phyloP scores from a whole-genome alignment of 208 protist species.

The Porcisia deanei region DNA sequence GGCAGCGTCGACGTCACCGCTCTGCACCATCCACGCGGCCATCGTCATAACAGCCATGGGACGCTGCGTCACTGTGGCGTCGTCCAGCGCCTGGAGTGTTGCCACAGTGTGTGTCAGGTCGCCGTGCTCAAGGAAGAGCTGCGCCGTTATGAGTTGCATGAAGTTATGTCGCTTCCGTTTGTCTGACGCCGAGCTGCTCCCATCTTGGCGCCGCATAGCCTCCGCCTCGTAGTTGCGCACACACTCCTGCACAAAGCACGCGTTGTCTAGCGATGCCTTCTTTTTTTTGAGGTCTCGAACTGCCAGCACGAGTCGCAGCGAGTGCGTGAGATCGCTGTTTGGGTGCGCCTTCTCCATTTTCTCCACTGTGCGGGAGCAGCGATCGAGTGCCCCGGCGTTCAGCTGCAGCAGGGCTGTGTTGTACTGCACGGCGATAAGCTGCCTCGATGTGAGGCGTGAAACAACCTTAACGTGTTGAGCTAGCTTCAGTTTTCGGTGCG shows the following conservation, averaged over 20 bases:
- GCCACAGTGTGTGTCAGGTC: constrained; percentile 57
- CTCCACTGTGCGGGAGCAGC: constrained; percentile 65
- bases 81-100: constrained; percentile 37
- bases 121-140: constrained; percentile 79
- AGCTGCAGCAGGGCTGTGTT: constrained; percentile 87
- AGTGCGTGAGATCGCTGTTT: constrained; percentile 64
- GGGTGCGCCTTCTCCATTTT: constrained; percentile 63
- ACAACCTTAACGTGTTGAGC: constrained; percentile 64
- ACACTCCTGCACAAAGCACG: constrained; percentile 27
- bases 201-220: constrained; percentile 9
- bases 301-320: constrained; percentile 61
- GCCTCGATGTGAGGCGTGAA: constrained; percentile 58
- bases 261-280: constrained; percentile 18
- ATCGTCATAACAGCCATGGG: constrained; percentile 60
- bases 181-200: constrained; percentile 12
- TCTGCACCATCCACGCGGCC: constrained; percentile 62
- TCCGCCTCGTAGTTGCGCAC: constrained; percentile 27
- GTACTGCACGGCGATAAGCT: constrained; percentile 78
- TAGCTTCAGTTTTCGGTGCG: constrained; percentile 60
- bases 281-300: constrained; percentile 70
- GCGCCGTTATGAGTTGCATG: constrained; percentile 59
- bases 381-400: constrained; percentile 48
- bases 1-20: constrained; percentile 30
- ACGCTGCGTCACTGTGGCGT: constrained; percentile 32
- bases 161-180: constrained; percentile 18